Evolutionary conservation across 305 asterid genomes (phyloP).

Genomic region (Fraxinus dipetala): DNA sequence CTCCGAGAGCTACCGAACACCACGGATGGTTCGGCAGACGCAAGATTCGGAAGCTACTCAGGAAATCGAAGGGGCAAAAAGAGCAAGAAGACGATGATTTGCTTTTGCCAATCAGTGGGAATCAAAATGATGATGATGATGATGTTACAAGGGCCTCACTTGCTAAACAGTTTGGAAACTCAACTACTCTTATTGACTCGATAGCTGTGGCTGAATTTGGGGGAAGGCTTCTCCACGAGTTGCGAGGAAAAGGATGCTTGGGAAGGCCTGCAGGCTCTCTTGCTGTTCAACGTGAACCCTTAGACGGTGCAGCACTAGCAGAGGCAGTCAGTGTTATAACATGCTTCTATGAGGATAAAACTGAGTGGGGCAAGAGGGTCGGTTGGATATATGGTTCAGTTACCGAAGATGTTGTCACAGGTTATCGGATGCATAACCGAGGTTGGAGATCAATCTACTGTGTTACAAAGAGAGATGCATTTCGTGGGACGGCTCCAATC

Average conservation of each 20-base stretch:
- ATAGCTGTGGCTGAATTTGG: constrained; percentile 87
- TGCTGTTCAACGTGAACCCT: constrained; percentile 82
- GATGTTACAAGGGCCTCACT: constrained; percentile 39
- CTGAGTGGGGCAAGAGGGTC: constrained; percentile 87
- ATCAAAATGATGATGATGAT: constrained; percentile 48
- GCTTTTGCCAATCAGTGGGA: constrained; percentile 52
- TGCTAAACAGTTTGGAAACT: constrained; percentile 70
- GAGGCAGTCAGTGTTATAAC: constrained; percentile 81
- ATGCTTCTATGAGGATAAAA: constrained; percentile 85
- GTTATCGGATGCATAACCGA: constrained; percentile 85
- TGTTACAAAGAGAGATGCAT: constrained; percentile 76
- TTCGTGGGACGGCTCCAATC: constrained; percentile 89
- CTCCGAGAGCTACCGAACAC: constrained; percentile 88
- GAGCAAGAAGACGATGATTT: constrained; percentile 50
- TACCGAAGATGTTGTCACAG: constrained; percentile 87
- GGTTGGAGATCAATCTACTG: constrained; percentile 91
- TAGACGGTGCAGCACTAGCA: constrained; percentile 75
- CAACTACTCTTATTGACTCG: constrained; percentile 63
- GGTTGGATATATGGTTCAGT: constrained; percentile 96
- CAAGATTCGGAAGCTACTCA: constrained; percentile 49
- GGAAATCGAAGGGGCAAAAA: constrained; percentile 32
- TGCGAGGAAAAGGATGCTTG: constrained; percentile 69
- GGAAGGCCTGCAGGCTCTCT: constrained; percentile 84
- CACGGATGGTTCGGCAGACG: constrained; percentile 74
- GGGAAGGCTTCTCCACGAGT: constrained; percentile 70